Evolutionary conservation across 805 yeast species (phyloP).

Genomic region (Diddensiella transvaalensis): DNA sequence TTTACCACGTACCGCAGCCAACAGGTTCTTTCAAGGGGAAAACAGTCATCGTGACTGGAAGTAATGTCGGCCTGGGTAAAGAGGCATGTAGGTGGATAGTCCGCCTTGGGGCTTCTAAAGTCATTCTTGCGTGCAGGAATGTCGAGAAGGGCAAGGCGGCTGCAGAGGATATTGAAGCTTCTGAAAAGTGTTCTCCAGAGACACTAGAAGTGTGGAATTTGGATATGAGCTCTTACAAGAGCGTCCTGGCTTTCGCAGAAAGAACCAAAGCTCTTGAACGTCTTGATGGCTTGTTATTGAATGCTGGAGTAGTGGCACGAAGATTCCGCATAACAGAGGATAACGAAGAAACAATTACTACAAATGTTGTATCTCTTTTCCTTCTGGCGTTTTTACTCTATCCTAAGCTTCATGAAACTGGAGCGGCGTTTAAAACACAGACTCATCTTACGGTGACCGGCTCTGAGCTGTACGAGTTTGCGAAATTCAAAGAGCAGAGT

Average conservation of each 20-base stretch:
- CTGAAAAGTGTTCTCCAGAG: background rate
- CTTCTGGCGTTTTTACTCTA: background rate
- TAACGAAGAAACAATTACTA: background rate
- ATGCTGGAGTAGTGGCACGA: background rate
- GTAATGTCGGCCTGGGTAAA: slow-evolving; percentile 1
- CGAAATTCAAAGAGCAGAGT: background rate
- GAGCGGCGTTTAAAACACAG: background rate
- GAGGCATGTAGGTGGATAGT: background rate
- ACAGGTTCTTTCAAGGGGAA: slow-evolving; percentile 1
- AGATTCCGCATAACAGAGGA: background rate
- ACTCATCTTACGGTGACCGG: background rate
- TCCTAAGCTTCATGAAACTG: background rate
- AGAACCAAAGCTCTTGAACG: background rate
- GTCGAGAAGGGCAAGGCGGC: slow-evolving; percentile 1
- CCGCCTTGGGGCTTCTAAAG: background rate
- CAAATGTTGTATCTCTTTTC: background rate
- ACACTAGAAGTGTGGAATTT: background rate
- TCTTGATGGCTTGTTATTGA: background rate
- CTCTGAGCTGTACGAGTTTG: background rate
- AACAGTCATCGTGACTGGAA: slow-evolving; percentile 1
- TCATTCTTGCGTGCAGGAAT: background rate
- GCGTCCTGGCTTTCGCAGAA: background rate
- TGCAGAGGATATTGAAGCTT: background rate
- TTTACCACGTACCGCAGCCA: background rate
- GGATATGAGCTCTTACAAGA: background rate